Percentiles rank a stretch among this genome's conserved stretches.
phyloP scores from a whole-genome alignment of 1,139 yeast genomes.

The Hemisphaericaspora subhashii region DNA sequence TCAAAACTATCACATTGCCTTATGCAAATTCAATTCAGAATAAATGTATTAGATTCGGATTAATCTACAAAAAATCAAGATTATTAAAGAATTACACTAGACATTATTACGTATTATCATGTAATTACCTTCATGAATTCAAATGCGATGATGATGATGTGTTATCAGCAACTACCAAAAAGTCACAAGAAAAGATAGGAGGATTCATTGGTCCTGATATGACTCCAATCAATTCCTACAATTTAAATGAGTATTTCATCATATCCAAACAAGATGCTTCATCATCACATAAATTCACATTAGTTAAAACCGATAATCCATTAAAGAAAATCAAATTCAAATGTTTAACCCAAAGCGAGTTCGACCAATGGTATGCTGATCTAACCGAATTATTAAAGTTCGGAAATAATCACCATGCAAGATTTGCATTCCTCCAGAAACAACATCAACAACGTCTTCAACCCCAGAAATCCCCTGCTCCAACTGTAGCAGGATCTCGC shows the following conservation, averaged over 20 bases:
- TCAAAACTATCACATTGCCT: conserved; percentile 32
- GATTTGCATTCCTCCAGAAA: conserved; percentile 23
- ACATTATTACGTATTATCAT: conserved; percentile 41
- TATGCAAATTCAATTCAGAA: conserved; percentile 41
- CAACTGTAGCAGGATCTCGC: conserved; percentile 3
- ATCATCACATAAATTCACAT: conserved; percentile 30
- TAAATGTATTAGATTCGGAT: conserved; percentile 46
- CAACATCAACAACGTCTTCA: conserved; percentile 2
- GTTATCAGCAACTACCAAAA: conserved; percentile 7
- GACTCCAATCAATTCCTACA: conserved; percentile 43
- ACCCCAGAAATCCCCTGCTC: neutral
- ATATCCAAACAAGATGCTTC: conserved; percentile 34
- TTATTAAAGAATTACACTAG: conserved; percentile 42
- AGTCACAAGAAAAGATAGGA: conserved; percentile 36
- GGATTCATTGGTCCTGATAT: conserved; percentile 46
- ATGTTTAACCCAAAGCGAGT: conserved; percentile 34
- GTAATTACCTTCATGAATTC: conserved; percentile 49
- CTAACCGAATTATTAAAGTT: conserved; percentile 40
- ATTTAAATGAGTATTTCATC: conserved; percentile 40
- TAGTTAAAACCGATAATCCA: conserved; percentile 28
- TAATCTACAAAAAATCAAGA: conserved; percentile 44
- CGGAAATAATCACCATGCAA: conserved; percentile 32
- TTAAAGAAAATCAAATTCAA: conserved; percentile 40
- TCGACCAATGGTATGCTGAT: conserved; percentile 38
- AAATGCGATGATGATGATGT: conserved; percentile 30